Evolutionary conservation across 306 rosid species (phyloP).

Genomic region (Arachis stenosperma): DNA sequence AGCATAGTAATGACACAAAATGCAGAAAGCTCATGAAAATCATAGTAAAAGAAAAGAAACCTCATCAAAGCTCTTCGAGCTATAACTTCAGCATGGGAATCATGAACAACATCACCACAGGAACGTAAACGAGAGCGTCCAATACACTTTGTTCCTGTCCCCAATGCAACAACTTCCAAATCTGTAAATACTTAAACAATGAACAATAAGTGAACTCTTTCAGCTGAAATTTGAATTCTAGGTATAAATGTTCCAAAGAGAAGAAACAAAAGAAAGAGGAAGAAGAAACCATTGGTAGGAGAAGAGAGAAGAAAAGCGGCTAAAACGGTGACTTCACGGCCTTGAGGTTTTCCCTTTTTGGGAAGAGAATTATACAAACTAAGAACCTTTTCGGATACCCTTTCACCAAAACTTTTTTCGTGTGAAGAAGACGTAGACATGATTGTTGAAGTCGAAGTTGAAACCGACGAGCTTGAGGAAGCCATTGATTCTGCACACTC

Average conservation of each 20-base stretch:
- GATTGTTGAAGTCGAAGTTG: neutral
- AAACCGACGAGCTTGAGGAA: neutral
- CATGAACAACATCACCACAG: slow-evolving; percentile 75
- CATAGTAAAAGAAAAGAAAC: slow-evolving; percentile 38
- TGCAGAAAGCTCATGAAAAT: neutral
- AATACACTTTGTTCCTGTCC: slow-evolving; percentile 91
- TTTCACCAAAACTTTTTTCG: slow-evolving; percentile 48
- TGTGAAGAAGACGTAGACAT: slow-evolving; percentile 47
- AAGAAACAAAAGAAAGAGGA: neutral
- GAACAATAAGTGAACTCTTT: slow-evolving; percentile 1
- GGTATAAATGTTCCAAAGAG: neutral
- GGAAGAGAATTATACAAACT: slow-evolving; percentile 66
- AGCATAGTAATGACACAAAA: neutral
- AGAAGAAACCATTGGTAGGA: slow-evolving; percentile 61
- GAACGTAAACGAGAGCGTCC: slow-evolving; percentile 77
- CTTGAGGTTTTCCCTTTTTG: slow-evolving; percentile 94
- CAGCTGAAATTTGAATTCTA: slow-evolving; percentile 6
- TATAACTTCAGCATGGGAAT: slow-evolving; percentile 87
- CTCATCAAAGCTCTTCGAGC: slow-evolving; percentile 84
- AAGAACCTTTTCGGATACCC: slow-evolving; percentile 59
- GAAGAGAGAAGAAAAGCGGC: slow-evolving; percentile 87
- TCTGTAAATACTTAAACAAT: slow-evolving; percentile 45
- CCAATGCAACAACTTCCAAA: slow-evolving; percentile 74
- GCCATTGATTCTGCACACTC: neutral
- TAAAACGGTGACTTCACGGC: slow-evolving; percentile 82